phyloP scores from a whole-genome alignment of 108 stramenopile genomes.

The Cylindrotheca fusiformis region DNA sequence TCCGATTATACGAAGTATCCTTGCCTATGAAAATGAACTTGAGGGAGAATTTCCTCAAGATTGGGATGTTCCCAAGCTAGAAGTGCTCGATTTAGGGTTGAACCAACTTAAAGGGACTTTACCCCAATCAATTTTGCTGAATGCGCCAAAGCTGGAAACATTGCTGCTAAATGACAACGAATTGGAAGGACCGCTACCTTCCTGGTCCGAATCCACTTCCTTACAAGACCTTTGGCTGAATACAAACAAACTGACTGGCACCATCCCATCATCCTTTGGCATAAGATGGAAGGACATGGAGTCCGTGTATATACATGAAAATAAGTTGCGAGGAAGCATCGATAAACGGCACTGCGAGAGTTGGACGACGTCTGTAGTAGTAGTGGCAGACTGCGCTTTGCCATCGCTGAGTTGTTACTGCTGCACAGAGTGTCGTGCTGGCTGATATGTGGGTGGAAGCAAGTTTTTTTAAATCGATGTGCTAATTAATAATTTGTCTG shows the following conservation, averaged over 20 bases:
- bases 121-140: not conserved
- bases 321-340: not conserved
- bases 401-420: not conserved
- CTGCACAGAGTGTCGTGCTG: not conserved
- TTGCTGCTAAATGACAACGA: not conserved
- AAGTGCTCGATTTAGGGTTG: not conserved
- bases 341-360: not conserved
- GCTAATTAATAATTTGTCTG: no score
- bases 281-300: not conserved
- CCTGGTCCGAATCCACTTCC: not conserved
- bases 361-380: not conserved
- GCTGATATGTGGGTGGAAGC: no score
- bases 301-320: not conserved
- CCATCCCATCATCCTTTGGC: not conserved
- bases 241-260: not conserved
- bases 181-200: not conserved
- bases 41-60: not conserved
- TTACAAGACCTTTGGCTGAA: not conserved
- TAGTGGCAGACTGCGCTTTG: not conserved
- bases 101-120: not conserved
- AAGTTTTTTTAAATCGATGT: no score
- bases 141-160: not conserved
- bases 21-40: not conserved
- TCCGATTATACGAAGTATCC: not conserved
- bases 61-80: not conserved